Evolutionary conservation across 768 basidiomycete genomes (phyloP).

Genomic region (Tylopilus sp.): DNA sequence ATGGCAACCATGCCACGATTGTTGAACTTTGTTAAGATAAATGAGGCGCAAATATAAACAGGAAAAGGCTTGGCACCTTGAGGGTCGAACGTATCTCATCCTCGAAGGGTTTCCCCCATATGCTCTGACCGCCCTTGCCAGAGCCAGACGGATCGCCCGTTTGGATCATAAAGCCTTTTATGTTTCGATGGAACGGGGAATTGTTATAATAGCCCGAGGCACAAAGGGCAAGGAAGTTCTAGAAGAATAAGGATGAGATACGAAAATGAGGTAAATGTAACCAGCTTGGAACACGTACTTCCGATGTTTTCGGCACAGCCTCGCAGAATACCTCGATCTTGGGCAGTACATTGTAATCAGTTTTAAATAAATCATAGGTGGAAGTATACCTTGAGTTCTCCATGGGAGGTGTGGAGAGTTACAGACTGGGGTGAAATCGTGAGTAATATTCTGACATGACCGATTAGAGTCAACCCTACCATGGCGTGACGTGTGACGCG

Average conservation of each 20-base stretch:
- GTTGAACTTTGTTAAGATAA: constrained; percentile 67
- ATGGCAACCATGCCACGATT: constrained; percentile 92
- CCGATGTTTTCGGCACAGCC: constrained; percentile 90
- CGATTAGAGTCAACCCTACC: constrained; percentile 24
- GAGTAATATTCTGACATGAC: constrained; percentile 20
- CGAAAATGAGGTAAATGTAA: neutral
- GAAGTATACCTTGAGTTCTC: constrained; percentile 83
- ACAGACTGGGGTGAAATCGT: constrained; percentile 60
- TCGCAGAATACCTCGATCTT: constrained; percentile 98
- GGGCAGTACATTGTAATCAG: neutral
- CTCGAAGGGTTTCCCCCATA: constrained; percentile 89
- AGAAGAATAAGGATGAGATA: constrained; percentile 1
- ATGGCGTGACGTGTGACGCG: constrained; percentile 29
- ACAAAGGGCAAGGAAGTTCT: constrained; percentile 96
- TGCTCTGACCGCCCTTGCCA: constrained; percentile 95
- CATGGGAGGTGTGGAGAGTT: constrained; percentile 90
- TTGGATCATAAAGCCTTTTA: constrained; percentile 95
- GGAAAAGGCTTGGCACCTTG: constrained; percentile 54
- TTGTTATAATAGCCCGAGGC: constrained; percentile 85
- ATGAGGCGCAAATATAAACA: too few species aligned
- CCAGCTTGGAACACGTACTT: constrained; percentile 47
- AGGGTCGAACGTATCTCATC: constrained; percentile 94
- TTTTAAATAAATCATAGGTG: neutral
- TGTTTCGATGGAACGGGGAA: constrained; percentile 90
- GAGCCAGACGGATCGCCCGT: constrained; percentile 87